Evolutionary conservation across 495 filamentous ascomycete species (phyloP), one percentile per base, ranked within the genome.

Genomic region (Podospora appendiculata): DNA sequence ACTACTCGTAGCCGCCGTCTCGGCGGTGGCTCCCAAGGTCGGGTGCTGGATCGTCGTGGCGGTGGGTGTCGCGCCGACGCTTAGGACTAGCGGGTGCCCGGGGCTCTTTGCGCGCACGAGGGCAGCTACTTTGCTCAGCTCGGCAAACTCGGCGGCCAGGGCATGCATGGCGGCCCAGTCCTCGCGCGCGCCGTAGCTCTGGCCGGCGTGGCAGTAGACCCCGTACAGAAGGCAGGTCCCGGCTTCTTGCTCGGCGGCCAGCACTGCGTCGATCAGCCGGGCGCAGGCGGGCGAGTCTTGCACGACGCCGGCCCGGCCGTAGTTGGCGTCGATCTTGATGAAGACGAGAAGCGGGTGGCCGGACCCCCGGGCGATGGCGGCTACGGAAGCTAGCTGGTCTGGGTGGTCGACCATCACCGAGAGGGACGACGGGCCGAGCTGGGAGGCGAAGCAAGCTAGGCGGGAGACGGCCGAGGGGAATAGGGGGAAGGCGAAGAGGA

Each of bases 51-150:
- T 61, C 12, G 81, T 77, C 0, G 82, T 81, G 8, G 84, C 81
- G 8, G 89, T 93, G 2, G 89, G 90, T 36, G 89, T 90, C 1
- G 90, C 89, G 3, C 89, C 90, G 3, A 92, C 82, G 4, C 83
- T 87, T 12, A 95, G 68, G 1, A 83, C 74, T 16, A 91, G 58
- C 33, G 33, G 35, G 40, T 57, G 51, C 16, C 16, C 71, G 35
- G 51, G 61, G 16, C 50, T 55, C 39, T 42, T 49, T 32, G 19
- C 25, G 48, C 48, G 38, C n/a, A 50, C 48, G 11, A 25, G 19
- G 9, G 18, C 11, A 2, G 48, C 48, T 6, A 32, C 48, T 8
- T 40, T 56, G 32, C 64, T 52, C 19, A 88, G 71, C 14, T 75
- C 73, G 18, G 67, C 62, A 49, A 94, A 77, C 73, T 94, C 90